Evolutionary conservation across 2,329 filamentous ascomycete species (phyloP).

Genomic region (Parastagonospora avenae): DNA sequence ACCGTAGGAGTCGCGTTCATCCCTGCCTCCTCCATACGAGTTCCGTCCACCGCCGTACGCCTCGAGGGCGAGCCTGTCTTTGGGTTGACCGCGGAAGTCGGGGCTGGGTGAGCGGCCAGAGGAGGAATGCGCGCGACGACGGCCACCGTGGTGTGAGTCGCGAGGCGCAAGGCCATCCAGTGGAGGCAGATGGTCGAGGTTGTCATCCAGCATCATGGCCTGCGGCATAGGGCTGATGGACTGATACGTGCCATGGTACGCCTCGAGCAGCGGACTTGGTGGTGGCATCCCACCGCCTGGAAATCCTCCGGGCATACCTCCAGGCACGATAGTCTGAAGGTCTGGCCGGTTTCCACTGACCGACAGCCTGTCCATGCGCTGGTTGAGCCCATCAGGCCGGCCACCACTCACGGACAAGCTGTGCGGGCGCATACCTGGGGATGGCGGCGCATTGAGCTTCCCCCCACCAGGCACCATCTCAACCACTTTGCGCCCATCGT

Average conservation of each 20-base stretch:
- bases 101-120: constrained; percentile 41
- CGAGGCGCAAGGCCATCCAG: constrained; percentile 41
- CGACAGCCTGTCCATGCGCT: constrained; percentile 54
- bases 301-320: constrained; percentile 32
- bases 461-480: constrained; percentile 49
- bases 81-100: constrained; percentile 26
- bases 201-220: constrained; percentile 64
- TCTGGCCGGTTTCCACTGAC: constrained; percentile 54
- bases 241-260: constrained; percentile 93
- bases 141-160: constrained; percentile 32
- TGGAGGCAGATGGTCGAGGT: constrained; percentile 54
- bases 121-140: constrained; percentile 36
- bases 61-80: constrained; percentile 42
- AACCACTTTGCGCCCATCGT: constrained; percentile 45
- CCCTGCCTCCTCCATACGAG: constrained; percentile 20
- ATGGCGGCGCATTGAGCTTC: constrained; percentile 37
- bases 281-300: constrained; percentile 59
- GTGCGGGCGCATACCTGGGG: constrained; percentile 41
- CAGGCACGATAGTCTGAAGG: constrained; percentile 43
- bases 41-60: constrained; percentile 33
- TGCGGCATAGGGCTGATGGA: constrained; percentile 94
- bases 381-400: constrained; percentile 43
- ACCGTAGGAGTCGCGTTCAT: constrained; percentile 12
- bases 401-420: constrained; percentile 34
- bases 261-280: constrained; percentile 83